Percentiles rank a stretch among this genome's conserved stretches.
These are phyloP conservation scores for Flaveria bidentis DNA, from an alignment of 129 eudicot species.

Conservation along the genomic window DNA sequence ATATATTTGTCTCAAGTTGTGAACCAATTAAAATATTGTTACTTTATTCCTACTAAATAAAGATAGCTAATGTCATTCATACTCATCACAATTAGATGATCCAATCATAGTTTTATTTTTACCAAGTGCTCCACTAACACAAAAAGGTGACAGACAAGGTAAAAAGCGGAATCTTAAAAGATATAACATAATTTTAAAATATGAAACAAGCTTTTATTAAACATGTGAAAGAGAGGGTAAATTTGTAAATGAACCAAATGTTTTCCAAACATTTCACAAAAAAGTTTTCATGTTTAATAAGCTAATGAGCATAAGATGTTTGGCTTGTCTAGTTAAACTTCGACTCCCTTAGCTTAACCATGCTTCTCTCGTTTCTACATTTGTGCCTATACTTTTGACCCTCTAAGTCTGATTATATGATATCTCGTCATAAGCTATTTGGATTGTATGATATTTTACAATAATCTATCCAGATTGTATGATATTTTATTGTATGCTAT, in stretches of 20 bases:
- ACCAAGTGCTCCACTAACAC: neutral
- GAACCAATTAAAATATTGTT: neutral
- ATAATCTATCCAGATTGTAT: too few species aligned
- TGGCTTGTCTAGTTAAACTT: too few species aligned
- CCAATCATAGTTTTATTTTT: neutral
- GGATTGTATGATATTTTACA: too few species aligned
- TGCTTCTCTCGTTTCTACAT: too few species aligned
- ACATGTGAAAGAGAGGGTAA: neutral
- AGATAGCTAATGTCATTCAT: neutral
- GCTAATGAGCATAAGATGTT: too few species aligned
- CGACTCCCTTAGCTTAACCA: too few species aligned
- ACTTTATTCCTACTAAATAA: neutral
- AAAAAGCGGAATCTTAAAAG: conserved; percentile 1
- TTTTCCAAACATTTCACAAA: too few species aligned
- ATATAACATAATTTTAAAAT: neutral
- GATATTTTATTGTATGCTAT: too few species aligned
- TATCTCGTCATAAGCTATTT: too few species aligned
- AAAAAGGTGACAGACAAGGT: neutral
- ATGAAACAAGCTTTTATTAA: neutral
- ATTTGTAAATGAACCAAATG: neutral
- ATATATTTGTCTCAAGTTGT: neutral
- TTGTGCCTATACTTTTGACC: too few species aligned
- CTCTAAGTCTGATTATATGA: too few species aligned
- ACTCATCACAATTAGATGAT: neutral
- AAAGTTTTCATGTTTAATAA: too few species aligned